phyloP scores from a whole-genome alignment of 495 filamentous ascomycete genomes.

The Neurospora sublineolata region DNA sequence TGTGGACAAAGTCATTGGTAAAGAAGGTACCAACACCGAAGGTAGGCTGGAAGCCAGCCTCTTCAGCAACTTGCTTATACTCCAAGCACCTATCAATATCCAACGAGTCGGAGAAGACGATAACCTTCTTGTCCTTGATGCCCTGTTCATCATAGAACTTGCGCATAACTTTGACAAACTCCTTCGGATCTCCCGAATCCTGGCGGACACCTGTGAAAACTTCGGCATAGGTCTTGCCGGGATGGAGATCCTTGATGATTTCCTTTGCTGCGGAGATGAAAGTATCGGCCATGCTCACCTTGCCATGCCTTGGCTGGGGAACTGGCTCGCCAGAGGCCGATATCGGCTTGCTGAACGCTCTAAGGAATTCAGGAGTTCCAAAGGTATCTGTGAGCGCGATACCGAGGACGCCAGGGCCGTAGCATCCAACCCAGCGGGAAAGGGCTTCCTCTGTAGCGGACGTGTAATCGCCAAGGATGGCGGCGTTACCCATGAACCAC shows the following conservation, averaged over 20 bases:
- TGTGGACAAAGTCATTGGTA: constrained; percentile 77
- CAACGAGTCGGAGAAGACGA: constrained; percentile 95
- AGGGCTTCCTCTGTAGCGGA: constrained; percentile 74
- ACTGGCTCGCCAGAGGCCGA: constrained; percentile 17
- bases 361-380: constrained; percentile 81
- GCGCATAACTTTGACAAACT: constrained; percentile 71
- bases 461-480: constrained; percentile 75
- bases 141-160: constrained; percentile 71
- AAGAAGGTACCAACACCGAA: constrained; percentile 95
- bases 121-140: constrained; percentile 72
- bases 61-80: constrained; percentile 73
- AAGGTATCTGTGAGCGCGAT: constrained; percentile 98
- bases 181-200: constrained; percentile 82
- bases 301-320: constrained; percentile 4
- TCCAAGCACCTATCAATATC: constrained; percentile 83
- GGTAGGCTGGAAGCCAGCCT: constrained; percentile 64
- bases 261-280: constrained; percentile 19
- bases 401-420: constrained; percentile 79
- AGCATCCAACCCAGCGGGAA: constrained; percentile 79
- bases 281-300: constrained; percentile 21
- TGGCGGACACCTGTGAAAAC: constrained; percentile 83
- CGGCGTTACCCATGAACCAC: constrained; percentile 98
- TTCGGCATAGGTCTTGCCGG: constrained; percentile 59
- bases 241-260: constrained; percentile 4
- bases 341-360: constrained; percentile 62